Evolutionary conservation across 352 stramenopile species (phyloP), one percentile per base, ranked within the genome.

Genomic region (Pythium phragmitis): DNA sequence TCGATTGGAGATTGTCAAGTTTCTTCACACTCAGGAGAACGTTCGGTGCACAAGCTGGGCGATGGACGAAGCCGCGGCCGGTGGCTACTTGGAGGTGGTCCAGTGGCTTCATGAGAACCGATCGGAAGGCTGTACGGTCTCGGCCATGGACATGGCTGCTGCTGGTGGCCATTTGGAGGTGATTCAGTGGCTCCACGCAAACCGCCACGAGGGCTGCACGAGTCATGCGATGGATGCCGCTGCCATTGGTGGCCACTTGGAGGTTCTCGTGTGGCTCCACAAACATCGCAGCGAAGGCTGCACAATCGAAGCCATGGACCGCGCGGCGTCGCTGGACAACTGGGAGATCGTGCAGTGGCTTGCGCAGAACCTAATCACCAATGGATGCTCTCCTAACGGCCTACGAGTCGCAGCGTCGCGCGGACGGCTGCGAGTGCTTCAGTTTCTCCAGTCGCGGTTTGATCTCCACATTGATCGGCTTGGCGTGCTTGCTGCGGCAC

Each of bases 21-120:
- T 33, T n/a, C 28, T 65, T 14, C 49, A 58, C 28, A 17, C 17
- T 3, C 47, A 39, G 3, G 49, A 26, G 8, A 11, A 11, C 7
- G 16, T 55, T 13, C 4, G 16, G 9, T 30, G 36, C 16, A 58
- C 47, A 9, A 14, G n/a, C 21, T 57, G 66, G 61, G 71, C 85
- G 9, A 89, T 93, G 82, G 78, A 89, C 68, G 86, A 75, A 36
- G 82, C 85, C 0, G 82, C 80, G 45, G 70, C 76, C 30, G 70
- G 76, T 17, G 85, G 82, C 0, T 82, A 90, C 56, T 60, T 91
- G 8, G 50, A 73, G 13, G 67, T 89, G 16, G 70, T 93, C n/a
- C 73, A 88, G 52, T 91, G 80, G 80, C 69, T 93, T 8, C 76
- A 91, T 53, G 61, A 70, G 36, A 74, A 89, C 49, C 74, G 49